phyloP scores from a whole-genome alignment of 495 filamentous ascomycete genomes.

The Lindgomyces ingoldianus region DNA sequence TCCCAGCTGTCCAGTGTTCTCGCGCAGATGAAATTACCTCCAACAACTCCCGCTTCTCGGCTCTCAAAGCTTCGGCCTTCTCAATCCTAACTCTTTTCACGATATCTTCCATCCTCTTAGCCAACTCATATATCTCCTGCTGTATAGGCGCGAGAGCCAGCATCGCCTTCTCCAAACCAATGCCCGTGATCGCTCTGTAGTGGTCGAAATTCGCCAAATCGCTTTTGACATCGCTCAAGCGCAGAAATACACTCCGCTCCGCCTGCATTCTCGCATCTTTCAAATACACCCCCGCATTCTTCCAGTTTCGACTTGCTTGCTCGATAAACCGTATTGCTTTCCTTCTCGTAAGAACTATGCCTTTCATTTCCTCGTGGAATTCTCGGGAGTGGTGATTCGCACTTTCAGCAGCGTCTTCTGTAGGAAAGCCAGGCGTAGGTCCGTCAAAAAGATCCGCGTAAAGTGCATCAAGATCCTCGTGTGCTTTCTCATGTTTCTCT shows the following conservation, averaged over 20 bases:
- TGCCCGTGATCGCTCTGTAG: neutral
- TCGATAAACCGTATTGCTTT: neutral
- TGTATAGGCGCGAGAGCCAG: conserved; percentile 1
- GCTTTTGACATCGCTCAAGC: conserved; percentile 1
- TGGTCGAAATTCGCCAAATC: conserved; percentile 16
- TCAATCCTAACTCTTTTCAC: neutral
- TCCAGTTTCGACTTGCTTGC: neutral
- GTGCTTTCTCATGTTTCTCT: conserved; percentile 3
- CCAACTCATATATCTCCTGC: neutral
- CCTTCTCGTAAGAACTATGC: neutral
- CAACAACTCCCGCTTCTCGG: neutral
- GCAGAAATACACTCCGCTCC: neutral
- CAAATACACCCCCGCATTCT: neutral
- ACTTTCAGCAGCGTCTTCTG: conserved; percentile 12
- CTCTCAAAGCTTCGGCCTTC: neutral
- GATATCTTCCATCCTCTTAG: neutral
- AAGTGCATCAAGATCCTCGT: conserved; percentile 9
- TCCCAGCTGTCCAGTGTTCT: neutral
- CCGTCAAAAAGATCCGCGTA: conserved; percentile 12
- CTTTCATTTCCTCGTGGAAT: neutral
- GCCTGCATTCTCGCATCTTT: neutral
- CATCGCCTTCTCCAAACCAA: neutral
- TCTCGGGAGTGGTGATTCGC: neutral
- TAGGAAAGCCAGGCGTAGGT: conserved; percentile 17
- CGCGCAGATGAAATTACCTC: neutral